Evolutionary conservation across 2,329 filamentous ascomycete genomes (phyloP).

Genomic region (Trichoderma brevicompactum): DNA sequence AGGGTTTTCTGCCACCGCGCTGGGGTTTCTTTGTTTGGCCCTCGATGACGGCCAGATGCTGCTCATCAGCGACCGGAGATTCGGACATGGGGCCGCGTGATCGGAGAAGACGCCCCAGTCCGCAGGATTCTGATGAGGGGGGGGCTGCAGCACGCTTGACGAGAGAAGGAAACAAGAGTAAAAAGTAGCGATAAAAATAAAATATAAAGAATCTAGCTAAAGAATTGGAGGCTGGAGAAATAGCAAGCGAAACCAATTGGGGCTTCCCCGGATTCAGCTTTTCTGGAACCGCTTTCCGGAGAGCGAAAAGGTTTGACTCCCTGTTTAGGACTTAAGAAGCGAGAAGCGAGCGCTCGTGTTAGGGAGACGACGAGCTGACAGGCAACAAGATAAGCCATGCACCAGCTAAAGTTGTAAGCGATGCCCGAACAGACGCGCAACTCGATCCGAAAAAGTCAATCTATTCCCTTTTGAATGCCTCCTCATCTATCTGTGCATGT

Average conservation of each 20-base stretch:
- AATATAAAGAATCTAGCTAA: background rate
- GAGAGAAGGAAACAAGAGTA: background rate
- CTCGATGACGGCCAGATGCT: background rate
- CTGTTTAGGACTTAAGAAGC: background rate
- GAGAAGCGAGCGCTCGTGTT: background rate
- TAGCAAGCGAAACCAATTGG: background rate
- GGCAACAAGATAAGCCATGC: background rate
- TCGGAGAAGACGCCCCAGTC: conserved; percentile 12
- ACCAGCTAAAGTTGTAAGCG: background rate
- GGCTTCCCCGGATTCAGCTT: background rate
- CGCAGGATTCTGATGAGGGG: background rate
- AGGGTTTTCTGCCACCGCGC: conserved; percentile 28
- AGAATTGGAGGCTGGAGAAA: background rate
- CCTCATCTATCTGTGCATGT: too few species aligned
- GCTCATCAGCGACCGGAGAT: conserved; percentile 16
- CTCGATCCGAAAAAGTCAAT: too few species aligned
- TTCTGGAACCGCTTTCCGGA: background rate
- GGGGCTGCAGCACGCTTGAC: too few species aligned
- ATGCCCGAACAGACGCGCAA: background rate
- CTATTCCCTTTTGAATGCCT: background rate
- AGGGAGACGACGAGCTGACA: too few species aligned
- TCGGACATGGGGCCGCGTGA: background rate
- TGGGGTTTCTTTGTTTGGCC: background rate
- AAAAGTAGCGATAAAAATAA: background rate
- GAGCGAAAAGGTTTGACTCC: background rate